Base-by-base conservation (phyloP, 2,329 filamentous ascomycete genomes). In the Phialemoniopsis sp. region DNA sequence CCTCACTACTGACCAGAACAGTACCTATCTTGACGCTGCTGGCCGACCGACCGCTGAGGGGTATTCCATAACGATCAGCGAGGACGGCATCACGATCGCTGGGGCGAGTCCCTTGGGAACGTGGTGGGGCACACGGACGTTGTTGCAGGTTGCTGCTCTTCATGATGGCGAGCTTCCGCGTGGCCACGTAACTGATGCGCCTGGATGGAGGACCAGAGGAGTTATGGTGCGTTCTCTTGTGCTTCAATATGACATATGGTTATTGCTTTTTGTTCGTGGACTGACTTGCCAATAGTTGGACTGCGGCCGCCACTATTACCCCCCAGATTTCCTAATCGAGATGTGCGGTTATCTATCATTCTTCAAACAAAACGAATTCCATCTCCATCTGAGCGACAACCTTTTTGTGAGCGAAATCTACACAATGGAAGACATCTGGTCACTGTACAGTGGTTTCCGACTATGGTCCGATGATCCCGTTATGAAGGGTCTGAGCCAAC, bases 301-400 rank as follows among this genome's bases (percentile, higher is more conserved):
- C 40, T 67, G 59, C 4, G 77, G 66, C 1, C 66, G 76, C 3
- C 73, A 80, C 49, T 80, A 68, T 52, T 80, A 80, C 46, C 69
- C 76, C 1, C 58, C 65, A 7, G 59, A 67, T 13, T 80, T 78
- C 44, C 49, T 80, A 13, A 62, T 67, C 31, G 75, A 80, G n/a
- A 58, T 80, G 45, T 80, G 77, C 54, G 66, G 69, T 0, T 80
- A 79, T 53, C 70, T 77, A 45, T 79, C 75, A 19, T 80, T 75
- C 51, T 80, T 77, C 59, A 81, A 80, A 49, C 69, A 79, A 46
- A 79, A 78, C 45, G 69, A 68, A 2, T 72, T 80, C 38, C 77
- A 80, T 33, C 54, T 80, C 14, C 77, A 81, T 49, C 61, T 78
- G 4, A 76, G 68, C 43, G 77, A 81, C 50, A 80, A 79, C 46